Evolutionary conservation across 2,329 filamentous ascomycete genomes (phyloP), one percentile per base, ranked within the genome.

Genomic region (Ophiostoma angusticollis): DNA sequence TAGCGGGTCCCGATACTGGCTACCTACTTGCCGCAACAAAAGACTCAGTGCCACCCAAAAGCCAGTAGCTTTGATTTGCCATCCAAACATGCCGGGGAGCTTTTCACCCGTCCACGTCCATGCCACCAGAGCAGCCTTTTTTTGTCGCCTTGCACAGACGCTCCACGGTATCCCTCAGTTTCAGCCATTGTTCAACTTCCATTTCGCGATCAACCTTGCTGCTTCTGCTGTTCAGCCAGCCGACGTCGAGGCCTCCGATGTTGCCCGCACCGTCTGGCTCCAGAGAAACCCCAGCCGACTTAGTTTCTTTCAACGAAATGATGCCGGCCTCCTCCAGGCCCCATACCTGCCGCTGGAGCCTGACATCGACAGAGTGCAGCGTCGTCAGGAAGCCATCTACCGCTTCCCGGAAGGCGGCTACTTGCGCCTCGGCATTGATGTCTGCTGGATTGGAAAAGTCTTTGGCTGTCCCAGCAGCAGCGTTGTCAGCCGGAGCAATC

Each of bases 201-300:
- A 89, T 91, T 46, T 84, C 80, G 51, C 78, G 74, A 41, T 84
- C 84, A 17, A 93, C 82, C 46, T 80, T 80, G 46, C 83, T 80
- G 45, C 83, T 84, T 41, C 84, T 72, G 51, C 84, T 87, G 55
- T 95, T 96, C 50, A 96, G 60, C 74, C 83, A 89, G 23, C 87
- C 87, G 12, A 93, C 79, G 54, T 95, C 87, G 38, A 95, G 65
- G 21, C 62, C 63, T 9, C 71, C 72, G 24, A 75, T 70, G 49
- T 65, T 66, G 17, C 66, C 73, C 41, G 65, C 59, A 28, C 68
- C 72, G 31, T 73, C 62, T 28, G 76, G 66, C 54, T 74, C 61
- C 47, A 74, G 49, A 9, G 64, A 63, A 16, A 41, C 35, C 3
- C 38, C 44, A 1, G 35, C 29, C 3, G 48, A 14, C 27, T 28